Evolutionary conservation across 176 grass and related monocot species (phyloP), one percentile per base, ranked within the genome.

Genomic region (Dendrocalamus sinicus): DNA sequence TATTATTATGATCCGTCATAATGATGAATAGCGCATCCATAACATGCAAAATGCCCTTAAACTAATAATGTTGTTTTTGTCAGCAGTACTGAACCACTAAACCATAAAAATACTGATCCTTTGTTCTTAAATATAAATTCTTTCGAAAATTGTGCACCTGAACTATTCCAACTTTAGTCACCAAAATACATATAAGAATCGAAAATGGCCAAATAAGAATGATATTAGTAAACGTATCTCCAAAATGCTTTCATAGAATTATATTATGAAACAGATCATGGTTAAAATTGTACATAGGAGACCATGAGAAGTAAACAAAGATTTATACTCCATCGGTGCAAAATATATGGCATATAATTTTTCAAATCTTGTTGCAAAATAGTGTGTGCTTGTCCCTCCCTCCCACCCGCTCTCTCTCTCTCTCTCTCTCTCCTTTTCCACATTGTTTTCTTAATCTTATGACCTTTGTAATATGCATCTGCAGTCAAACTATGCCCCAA

Each of bases 31-130:
- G 52, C 64, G 43, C 16, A 24, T 64, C 72, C 57, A 20, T 53
- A 76, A 53, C n/a, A 53, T 70, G 70, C 32, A 75, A 86, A 44
- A 76, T 59, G 32, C 44, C 44, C 43, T 47, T 84, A 50, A 82
- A 75, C 32, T 68, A 75, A 37, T 62, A 72, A 43, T 16, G 32
- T 30, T 77, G 46, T 23, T 78, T 74, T 58, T 80, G 48, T 73
- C 19, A 73, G 45, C 48, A 79, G 39, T 73, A 79, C 14, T 39
- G 67, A 67, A 24, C 37, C 50, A 67, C 39, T 67, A 77, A 76
- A 79, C 19, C 48, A 7, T 48, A 83, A 26, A 52, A 81, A 69
- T 58, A 68, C 45, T 75, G 67, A 16, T 8, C 23, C 0, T 73
- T 32, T 65, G 61, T 68, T 67, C 52, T 20, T 35, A 81, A 43